Evolutionary conservation across 2,329 filamentous ascomycete species (phyloP), one percentile per base, ranked within the genome.

Genomic region (Colletotrichum tamarilloi): DNA sequence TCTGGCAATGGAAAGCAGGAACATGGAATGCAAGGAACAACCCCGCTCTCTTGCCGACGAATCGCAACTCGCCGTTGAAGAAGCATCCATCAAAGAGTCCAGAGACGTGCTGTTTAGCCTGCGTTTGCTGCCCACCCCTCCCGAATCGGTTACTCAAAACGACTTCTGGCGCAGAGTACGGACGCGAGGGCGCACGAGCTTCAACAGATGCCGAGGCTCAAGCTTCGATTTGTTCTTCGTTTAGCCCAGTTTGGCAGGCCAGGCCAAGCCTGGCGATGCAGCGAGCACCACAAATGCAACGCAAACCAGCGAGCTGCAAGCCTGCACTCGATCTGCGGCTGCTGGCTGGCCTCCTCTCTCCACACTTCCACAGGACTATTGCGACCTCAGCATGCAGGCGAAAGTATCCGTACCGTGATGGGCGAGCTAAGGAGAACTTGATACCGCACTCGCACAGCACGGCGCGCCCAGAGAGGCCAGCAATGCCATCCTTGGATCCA

Each of bases 151-250:
- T 55, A 57, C 49, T 30, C 52, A 42, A 49, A 65, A 65, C 53
- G 19, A 56, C 32, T 30, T 9, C 62, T 26, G 32, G 46, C 49
- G 59, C 38, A 62, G 22, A 19, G 28, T 12, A 9, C 42, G 28
- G 62, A 55, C 46, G 49, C 46, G 19, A 28, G 32, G 42, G 67
- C 67, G 60, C 71, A 73, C 71, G 71, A 73, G 71, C 67, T 73
- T 73, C 49, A 60, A 22, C 60, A 62, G 60, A 73, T 73, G 67
- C 71, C 71, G 71, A 73, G 71, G 71, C 52, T 66, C 62, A 55
- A 46, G 59, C 56, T 59, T 64, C 66, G 24, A 42, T 11, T 65
- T 46, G 32, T 26, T 26, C 55, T 56, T 55, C 22, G 16, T 35
- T 52, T 9, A 46, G 53, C 53, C 38, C 52, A 57, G 26, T 42